Conservation (phyloP, 495 filamentous ascomycete genomes). For the Penicillium taxi region DNA sequence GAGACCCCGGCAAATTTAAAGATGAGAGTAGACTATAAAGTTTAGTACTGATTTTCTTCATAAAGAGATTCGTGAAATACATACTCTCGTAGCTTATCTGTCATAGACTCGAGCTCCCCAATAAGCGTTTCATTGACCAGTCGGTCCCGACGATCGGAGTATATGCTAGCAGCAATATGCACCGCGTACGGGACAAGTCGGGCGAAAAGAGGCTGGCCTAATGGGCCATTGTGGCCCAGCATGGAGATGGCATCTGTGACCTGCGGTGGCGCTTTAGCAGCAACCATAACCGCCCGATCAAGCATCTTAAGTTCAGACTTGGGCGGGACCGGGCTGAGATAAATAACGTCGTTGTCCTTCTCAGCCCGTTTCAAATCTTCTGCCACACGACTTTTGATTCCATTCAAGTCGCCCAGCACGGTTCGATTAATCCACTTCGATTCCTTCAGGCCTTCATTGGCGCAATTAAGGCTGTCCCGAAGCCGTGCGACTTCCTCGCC, state of each 20-base stretch:
- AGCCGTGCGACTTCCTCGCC: slow-evolving; percentile 91
- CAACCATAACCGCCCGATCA: slow-evolving; percentile 83
- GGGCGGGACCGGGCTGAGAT: slow-evolving; percentile 73
- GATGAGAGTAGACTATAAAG: slow-evolving; percentile 56
- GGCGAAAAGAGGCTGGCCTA: slow-evolving; percentile 78
- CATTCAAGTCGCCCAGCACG: slow-evolving; percentile 75
- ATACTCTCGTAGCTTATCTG: slow-evolving; percentile 66
- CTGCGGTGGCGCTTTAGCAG: slow-evolving; percentile 69
- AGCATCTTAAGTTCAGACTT: slow-evolving; percentile 83
- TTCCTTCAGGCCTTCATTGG: slow-evolving; percentile 82
- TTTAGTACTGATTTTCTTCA: neutral
- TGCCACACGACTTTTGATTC: slow-evolving; percentile 68
- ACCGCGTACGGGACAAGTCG: slow-evolving; percentile 94
- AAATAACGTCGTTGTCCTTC: slow-evolving; percentile 94
- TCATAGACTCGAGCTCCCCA: slow-evolving; percentile 75
- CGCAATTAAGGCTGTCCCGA: slow-evolving; percentile 70
- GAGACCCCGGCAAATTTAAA: slow-evolving; percentile 82
- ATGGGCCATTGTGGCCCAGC: slow-evolving; percentile 68
- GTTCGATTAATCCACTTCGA: slow-evolving; percentile 75
- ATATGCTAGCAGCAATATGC: slow-evolving; percentile 89
- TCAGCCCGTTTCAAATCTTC: slow-evolving; percentile 90
- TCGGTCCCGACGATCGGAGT: slow-evolving; percentile 83
- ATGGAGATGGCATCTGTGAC: slow-evolving; percentile 71
- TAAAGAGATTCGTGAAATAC: slow-evolving; percentile 6
- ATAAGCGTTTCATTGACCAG: slow-evolving; percentile 80